Conservation (phyloP, 2,329 filamentous ascomycete genomes). For the Aphanocladium album region DNA sequence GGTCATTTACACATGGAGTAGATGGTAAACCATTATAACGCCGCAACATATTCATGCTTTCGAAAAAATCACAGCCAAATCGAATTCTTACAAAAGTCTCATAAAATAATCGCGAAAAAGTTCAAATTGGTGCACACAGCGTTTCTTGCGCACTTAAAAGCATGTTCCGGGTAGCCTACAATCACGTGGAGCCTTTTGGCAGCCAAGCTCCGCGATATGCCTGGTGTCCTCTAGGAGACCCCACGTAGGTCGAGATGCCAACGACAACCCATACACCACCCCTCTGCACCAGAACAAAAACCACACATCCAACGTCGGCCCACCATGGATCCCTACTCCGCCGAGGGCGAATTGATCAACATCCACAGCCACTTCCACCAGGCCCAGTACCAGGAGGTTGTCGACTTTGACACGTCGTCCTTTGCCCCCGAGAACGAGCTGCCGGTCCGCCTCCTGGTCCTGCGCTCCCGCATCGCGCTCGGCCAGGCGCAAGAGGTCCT, state of each 20-base stretch:
- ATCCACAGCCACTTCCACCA: conserved; percentile 67
- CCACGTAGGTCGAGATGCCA: conserved; percentile 3
- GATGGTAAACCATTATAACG: too few species aligned
- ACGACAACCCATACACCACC: not conserved
- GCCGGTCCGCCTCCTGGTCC: conserved; percentile 69
- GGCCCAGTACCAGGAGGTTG: conserved; percentile 80
- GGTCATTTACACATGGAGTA: too few species aligned
- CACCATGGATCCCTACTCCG: conserved; percentile 63
- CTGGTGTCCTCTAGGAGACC: conserved; percentile 6
- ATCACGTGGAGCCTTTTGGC: conserved; percentile 7
- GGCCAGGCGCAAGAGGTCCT: conserved; percentile 72
- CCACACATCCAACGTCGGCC: conserved; percentile 23
- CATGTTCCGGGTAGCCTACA: conserved; percentile 2
- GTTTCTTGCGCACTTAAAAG: not conserved
- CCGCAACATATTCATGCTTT: too few species aligned
- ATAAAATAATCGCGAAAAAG: not conserved
- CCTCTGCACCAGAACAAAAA: conserved; percentile 9
- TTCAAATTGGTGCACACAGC: too few species aligned
- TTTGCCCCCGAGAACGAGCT: conserved; percentile 75
- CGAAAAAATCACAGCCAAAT: too few species aligned
- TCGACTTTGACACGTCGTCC: conserved; percentile 77
- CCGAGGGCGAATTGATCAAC: conserved; percentile 67
- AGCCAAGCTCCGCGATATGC: not conserved
- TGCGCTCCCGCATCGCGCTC: conserved; percentile 78
- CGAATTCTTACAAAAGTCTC: too few species aligned